Evolutionary conservation across 192 early-diverging fungal species (phyloP).

Genomic region (Cladochytrium replicatum): DNA sequence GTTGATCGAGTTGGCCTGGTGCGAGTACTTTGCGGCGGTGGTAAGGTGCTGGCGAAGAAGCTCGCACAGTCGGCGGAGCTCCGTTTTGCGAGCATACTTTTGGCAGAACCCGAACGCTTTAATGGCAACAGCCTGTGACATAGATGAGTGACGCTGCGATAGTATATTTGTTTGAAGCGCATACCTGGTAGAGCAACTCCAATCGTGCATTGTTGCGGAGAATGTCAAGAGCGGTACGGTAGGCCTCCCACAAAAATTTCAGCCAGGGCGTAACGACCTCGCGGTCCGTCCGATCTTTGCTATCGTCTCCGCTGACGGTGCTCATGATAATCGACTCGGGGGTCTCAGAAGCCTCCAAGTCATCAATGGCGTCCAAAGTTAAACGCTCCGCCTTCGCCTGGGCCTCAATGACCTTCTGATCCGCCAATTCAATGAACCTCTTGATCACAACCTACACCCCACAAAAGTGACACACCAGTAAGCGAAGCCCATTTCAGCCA

Average conservation of each 20-base stretch:
- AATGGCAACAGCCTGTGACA: constrained; percentile 47
- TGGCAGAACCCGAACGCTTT: constrained; percentile 96
- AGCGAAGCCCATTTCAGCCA: background rate
- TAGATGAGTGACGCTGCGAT: background rate
- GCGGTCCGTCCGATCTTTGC: constrained; percentile 93
- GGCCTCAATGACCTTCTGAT: constrained; percentile 79
- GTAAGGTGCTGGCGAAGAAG: constrained; percentile 85
- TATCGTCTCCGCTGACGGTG: constrained; percentile 87
- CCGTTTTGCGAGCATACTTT: constrained; percentile 90
- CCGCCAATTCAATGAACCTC: constrained; percentile 75
- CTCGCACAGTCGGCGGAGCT: constrained; percentile 97
- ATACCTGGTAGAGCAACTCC: constrained; percentile 83
- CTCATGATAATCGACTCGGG: constrained; percentile 94
- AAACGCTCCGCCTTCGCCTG: constrained; percentile 86
- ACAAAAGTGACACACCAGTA: background rate
- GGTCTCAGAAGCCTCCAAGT: constrained; percentile 93
- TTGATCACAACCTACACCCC: constrained; percentile 65
- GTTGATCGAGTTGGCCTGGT: constrained; percentile 90
- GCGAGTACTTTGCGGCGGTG: constrained; percentile 79
- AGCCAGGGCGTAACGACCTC: constrained; percentile 98
- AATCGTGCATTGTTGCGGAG: constrained; percentile 92
- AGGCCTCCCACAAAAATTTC: constrained; percentile 99
- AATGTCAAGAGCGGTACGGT: constrained; percentile 93
- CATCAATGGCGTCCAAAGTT: constrained; percentile 73
- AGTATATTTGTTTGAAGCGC: background rate